Base-by-base conservation (phyloP, 2,329 filamentous ascomycete species). In the Calonectria pseudoreteaudii region DNA sequence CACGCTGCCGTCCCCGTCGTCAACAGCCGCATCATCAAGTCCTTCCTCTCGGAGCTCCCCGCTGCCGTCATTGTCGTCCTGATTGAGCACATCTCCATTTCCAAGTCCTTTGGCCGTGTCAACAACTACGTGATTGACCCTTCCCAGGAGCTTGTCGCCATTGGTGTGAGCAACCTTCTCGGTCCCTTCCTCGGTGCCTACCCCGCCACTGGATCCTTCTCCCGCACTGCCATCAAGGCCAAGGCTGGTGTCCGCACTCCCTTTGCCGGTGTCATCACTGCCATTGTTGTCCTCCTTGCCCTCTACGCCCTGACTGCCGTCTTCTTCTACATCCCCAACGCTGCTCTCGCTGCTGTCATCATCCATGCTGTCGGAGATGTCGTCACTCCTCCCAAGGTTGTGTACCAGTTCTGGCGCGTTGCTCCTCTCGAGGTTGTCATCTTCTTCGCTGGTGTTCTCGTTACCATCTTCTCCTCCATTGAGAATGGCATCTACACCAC, bases 151-250 rank as follows among this genome's bases (percentile, higher is more conserved):
- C 86, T 96, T 66, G 92, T 96, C 34, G 94, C 93, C 44, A 94
- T 95, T 78, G 94, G 94, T 76, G 90, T 95, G 3, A 91, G 90
- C 47, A 96, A 96, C 81, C 85, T 95, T 41, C 88, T 96, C 13
- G 93, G 92, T 23, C 93, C 94, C 13, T 96, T 97, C 87, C 87
- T 96, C 1, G 94, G 95, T 66, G 95, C 89, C 2, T 98, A 97
- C 79, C 94, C 95, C 5, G 94, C 94, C 0, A 98, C 95, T 14
- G 95, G 95, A 8, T 97, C 95, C 2, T 98, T 98, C 88, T 96
- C 94, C 10, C 92, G 95, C 74, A 98, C 95, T 28, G 95, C 95
- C 66, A 97, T 98, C 87, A 97, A 97, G 85, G 94, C 95, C n/a
- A 98, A 98, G 86, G 94, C 95, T 68, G 95, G 95, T 82, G 95